Conservation (phyloP, 768 basidiomycete species). For the Pleurotus tuber-regium region DNA sequence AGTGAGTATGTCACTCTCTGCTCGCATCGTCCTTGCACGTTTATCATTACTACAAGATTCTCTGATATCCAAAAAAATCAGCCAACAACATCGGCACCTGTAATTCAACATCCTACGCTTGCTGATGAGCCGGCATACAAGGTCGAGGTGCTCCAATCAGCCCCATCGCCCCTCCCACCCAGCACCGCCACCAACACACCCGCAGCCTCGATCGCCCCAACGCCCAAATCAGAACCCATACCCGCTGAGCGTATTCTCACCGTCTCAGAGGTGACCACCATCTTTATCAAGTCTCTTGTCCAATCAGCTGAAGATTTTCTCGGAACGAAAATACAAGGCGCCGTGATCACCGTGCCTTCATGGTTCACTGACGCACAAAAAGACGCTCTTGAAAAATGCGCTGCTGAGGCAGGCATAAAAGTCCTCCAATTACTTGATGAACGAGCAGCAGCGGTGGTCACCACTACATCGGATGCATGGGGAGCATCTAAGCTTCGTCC, state of each 20-base stretch:
- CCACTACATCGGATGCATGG: conserved; percentile 48
- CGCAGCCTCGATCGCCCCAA: conserved; percentile 63
- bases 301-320: conserved; percentile 91
- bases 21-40: not conserved
- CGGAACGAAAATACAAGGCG: conserved; percentile 71
- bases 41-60: conserved; percentile 45
- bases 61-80: conserved; percentile 65
- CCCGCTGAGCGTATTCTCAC: conserved; percentile 70
- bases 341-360: conserved; percentile 81
- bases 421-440: conserved; percentile 90
- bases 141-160: conserved; percentile 76
- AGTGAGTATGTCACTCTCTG: conserved; percentile 42
- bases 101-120: conserved; percentile 73
- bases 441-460: conserved; percentile 69
- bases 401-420: conserved; percentile 75
- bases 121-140: conserved; percentile 80
- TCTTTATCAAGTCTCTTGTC: conserved; percentile 83
- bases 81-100: conserved; percentile 57
- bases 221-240: conserved; percentile 72
- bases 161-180: conserved; percentile 63
- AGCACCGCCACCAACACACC: conserved; percentile 47
- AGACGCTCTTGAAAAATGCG: conserved; percentile 69
- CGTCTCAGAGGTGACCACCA: conserved; percentile 76
- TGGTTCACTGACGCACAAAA: conserved; percentile 71
- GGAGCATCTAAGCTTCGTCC: conserved; percentile 34